phyloP scores from a whole-genome alignment of 176 grass and related monocot genomes.

The Aegilops tauschii region DNA sequence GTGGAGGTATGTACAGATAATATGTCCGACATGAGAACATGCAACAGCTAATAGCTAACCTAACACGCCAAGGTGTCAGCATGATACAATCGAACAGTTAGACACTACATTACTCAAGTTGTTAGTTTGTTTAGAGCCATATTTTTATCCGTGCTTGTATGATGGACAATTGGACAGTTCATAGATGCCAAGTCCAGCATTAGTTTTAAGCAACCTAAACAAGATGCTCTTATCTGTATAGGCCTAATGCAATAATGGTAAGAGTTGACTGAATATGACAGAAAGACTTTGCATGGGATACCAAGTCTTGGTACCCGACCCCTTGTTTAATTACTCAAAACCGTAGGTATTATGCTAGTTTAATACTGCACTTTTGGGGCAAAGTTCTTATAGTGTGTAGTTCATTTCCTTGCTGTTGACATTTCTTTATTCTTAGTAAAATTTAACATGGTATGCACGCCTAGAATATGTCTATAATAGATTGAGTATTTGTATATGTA shows the following conservation, averaged over 20 bases:
- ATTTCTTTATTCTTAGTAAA: neutral
- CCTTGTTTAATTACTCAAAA: too few relatives aligned
- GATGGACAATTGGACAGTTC: neutral
- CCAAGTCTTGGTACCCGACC: too few relatives aligned
- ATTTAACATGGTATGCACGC: too few relatives aligned
- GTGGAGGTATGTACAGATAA: neutral
- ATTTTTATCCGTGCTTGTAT: neutral
- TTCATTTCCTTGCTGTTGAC: neutral
- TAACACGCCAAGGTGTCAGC: neutral
- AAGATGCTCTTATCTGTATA: too few relatives aligned
- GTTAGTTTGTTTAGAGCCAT: neutral
- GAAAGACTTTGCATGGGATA: too few relatives aligned
- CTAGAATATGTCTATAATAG: too few relatives aligned
- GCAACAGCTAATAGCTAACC: neutral
- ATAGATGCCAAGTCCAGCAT: too few relatives aligned
- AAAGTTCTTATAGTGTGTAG: neutral
- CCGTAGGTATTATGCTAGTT: neutral
- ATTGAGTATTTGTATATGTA: neutral
- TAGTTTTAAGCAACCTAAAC: too few relatives aligned
- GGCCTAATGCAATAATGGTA: too few relatives aligned
- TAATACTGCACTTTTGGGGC: neutral
- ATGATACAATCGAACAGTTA: neutral
- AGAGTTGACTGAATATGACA: too few relatives aligned
- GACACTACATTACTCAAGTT: neutral
- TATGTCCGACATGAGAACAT: neutral